phyloP scores from a whole-genome alignment of 129 eudicot species.

The Flaveria trinervia region DNA sequence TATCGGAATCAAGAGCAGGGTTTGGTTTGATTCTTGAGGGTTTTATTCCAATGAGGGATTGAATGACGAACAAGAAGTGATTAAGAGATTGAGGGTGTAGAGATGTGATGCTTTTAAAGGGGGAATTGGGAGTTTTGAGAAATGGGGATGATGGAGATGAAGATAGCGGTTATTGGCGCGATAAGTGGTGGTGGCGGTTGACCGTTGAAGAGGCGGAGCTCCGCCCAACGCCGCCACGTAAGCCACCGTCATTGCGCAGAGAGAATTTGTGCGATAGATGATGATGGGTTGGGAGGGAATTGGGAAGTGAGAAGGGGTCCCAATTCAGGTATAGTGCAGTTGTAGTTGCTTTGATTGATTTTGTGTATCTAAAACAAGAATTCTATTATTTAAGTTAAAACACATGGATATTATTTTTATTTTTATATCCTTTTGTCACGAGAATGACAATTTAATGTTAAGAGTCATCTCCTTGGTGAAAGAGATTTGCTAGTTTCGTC shows the following conservation, averaged over 20 bases:
- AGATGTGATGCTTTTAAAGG: slow-evolving; percentile 22
- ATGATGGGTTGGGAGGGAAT: slow-evolving; percentile 21
- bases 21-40: slow-evolving; percentile 36
- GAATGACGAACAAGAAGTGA: background rate
- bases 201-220: slow-evolving; percentile 35
- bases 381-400: too few relatives aligned
- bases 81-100: slow-evolving; percentile 6
- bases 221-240: slow-evolving; percentile 29
- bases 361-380: too few relatives aligned
- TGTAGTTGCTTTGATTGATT: too few relatives aligned
- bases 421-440: too few relatives aligned
- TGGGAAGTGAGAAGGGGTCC: too few relatives aligned
- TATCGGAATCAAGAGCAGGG: slow-evolving; percentile 58
- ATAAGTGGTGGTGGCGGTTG: background rate
- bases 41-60: background rate
- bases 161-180: background rate
- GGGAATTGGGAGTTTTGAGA: slow-evolving; percentile 2
- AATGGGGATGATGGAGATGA: slow-evolving; percentile 17
- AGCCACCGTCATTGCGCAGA: slow-evolving; percentile 26
- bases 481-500: too few relatives aligned
- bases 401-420: too few relatives aligned
- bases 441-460: too few relatives aligned
- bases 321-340: too few relatives aligned
- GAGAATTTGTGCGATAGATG: slow-evolving; percentile 24
- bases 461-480: too few relatives aligned